Evolutionary conservation across 2,329 filamentous ascomycete genomes (phyloP), one percentile per base, ranked within the genome.

Genomic region (Epichloe hybrida): DNA sequence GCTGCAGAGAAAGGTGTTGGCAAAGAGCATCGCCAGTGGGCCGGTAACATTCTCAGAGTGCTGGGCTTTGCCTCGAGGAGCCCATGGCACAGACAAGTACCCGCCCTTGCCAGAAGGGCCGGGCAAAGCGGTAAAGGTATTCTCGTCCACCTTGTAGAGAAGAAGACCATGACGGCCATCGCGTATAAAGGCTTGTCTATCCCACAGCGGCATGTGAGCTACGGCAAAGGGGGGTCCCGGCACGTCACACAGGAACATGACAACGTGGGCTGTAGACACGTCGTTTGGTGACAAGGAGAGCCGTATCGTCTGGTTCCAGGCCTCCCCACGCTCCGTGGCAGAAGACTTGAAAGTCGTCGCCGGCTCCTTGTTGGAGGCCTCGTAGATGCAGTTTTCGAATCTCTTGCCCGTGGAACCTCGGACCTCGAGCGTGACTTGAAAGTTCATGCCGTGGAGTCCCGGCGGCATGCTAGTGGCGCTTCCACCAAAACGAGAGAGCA

Each of bases 191-290:
- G 93, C 91, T 52, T 89, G 82, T 23, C 88, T 80, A 48, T 91
- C 86, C 93, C 94, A 98, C 2, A 98, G 73, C 0, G 93, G 93
- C 72, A 98, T 83, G 75, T 94, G 90, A 13, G 87, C 87, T 42
- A 97, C 75, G 2, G 93, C 91, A 64, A 97, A 96, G 0, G 93
- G 44, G 44, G 88, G 84, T 50, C 85, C 84, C 0, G 91, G 89
- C 48, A 86, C 80, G 67, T 97, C 89, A 8, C 89, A 84, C 50
- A 98, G 71, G 57, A 88, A 90, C 78, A 98, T 86, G 36, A 95
- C 86, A 27, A 97, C 72, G 69, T 98, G 93, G 11, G 86, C 83
- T 21, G 81, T 80, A 2, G 83, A 77, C 0, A 98, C 91, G 57
- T 96, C 85, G 48, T 86, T 77, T 0, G 88, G 82, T 0, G 84